Conservation (phyloP, 1,139 yeast genomes). For the Yarrowia galli region DNA sequence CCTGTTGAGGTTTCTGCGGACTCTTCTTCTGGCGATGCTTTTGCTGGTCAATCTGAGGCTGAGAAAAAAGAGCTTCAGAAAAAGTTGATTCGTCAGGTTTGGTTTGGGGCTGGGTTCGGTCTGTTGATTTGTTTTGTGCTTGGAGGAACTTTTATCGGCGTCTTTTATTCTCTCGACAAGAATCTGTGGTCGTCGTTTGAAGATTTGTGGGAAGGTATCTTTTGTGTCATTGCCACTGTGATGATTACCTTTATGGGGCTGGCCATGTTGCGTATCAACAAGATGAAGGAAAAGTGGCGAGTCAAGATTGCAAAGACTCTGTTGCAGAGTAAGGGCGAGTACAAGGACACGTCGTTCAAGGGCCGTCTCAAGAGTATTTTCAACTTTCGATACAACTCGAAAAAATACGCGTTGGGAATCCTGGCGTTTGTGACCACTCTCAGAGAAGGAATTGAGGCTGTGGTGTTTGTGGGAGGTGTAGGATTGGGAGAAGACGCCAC, state of each 20-base stretch:
- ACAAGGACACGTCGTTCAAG: slow-evolving; percentile 41
- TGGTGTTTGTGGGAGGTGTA: slow-evolving; percentile 88
- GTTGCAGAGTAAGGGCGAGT: slow-evolving; percentile 50
- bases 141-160: slow-evolving; percentile 76
- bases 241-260: slow-evolving; percentile 90
- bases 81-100: slow-evolving; percentile 69
- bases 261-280: slow-evolving; percentile 88
- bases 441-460: slow-evolving; percentile 90
- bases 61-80: slow-evolving; percentile 45
- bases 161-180: slow-evolving; percentile 77
- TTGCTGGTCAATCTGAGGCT: slow-evolving; percentile 15
- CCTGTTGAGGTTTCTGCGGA: background rate
- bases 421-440: slow-evolving; percentile 80
- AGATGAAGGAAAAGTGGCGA: slow-evolving; percentile 92
- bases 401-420: slow-evolving; percentile 75
- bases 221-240: slow-evolving; percentile 81
- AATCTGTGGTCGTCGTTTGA: slow-evolving; percentile 87
- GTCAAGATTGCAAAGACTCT: slow-evolving; percentile 82
- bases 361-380: slow-evolving; percentile 47
- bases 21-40: no score
- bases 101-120: slow-evolving; percentile 83
- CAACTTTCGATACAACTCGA: slow-evolving; percentile 54
- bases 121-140: slow-evolving; percentile 74
- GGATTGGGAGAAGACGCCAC: slow-evolving; percentile 77
- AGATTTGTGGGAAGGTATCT: slow-evolving; percentile 89